phyloP scores from a whole-genome alignment of 2,329 filamentous ascomycete genomes.

The Calonectria hongkongensis region DNA sequence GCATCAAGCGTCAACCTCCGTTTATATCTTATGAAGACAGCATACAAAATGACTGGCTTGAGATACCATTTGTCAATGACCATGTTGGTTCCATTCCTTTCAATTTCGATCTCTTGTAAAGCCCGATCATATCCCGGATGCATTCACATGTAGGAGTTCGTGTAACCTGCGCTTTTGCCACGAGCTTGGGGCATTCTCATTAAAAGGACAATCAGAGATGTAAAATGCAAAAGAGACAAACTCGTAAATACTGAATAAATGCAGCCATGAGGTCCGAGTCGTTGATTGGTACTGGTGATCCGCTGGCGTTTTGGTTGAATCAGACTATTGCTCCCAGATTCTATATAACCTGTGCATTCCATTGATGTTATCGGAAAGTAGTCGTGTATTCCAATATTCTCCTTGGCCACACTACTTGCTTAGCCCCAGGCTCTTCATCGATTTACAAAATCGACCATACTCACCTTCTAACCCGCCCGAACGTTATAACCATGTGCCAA shows the following conservation, averaged over 20 bases:
- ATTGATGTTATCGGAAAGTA: not conserved
- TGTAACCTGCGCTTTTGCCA: not conserved
- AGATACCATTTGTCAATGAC: no score
- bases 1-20: no score
- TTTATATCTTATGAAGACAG: no score
- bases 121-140: not conserved
- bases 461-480: not conserved
- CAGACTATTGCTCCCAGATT: not conserved
- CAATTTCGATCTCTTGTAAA: not conserved
- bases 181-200: not conserved
- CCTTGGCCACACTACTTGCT: not conserved
- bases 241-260: not conserved
- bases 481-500: not conserved
- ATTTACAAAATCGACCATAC: not conserved
- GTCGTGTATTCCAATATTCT: not conserved
- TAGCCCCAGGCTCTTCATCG: not conserved
- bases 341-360: not conserved
- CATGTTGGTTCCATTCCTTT: no score
- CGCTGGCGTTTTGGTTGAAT: not conserved
- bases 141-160: not conserved
- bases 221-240: not conserved
- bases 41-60: no score
- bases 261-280: not conserved
- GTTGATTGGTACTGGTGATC: not conserved
- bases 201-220: not conserved